Evolutionary conservation across 2,329 filamentous ascomycete genomes (phyloP).

Genomic region (Setomelanomma holmii): DNA sequence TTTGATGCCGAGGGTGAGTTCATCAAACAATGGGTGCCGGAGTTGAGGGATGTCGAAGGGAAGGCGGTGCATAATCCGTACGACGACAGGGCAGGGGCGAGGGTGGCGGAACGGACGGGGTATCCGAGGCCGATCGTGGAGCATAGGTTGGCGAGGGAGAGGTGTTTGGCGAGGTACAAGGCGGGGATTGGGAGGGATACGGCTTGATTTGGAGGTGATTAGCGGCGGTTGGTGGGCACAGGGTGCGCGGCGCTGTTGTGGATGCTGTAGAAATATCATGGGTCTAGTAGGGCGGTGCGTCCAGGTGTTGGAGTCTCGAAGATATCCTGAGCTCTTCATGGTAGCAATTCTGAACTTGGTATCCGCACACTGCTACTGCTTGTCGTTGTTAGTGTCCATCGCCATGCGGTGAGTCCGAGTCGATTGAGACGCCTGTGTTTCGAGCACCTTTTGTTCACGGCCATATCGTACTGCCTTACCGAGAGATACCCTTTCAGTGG

Average conservation of each 20-base stretch:
- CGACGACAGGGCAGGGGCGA: conserved; percentile 60
- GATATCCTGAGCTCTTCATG: no score
- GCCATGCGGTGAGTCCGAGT: no score
- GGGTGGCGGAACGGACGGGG: conserved; percentile 67
- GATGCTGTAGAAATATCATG: neutral
- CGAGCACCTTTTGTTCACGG: no score
- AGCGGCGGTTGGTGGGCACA: neutral
- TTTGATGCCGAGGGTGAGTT: conserved; percentile 82
- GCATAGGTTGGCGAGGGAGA: conserved; percentile 72
- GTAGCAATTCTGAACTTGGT: no score
- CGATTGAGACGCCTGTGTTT: no score
- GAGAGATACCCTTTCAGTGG: no score
- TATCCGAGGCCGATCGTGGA: conserved; percentile 80
- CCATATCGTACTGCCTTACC: no score
- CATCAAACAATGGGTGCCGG: conserved; percentile 82
- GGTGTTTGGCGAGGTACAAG: conserved; percentile 75
- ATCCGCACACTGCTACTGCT: no score
- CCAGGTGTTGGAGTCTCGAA: no score
- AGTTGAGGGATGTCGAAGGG: conserved; percentile 69
- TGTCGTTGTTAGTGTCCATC: no score
- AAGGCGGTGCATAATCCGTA: conserved; percentile 85
- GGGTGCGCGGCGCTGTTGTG: neutral
- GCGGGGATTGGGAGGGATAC: conserved; percentile 63
- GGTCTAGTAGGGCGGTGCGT: no score
- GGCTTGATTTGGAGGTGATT: conserved; percentile 32